Evolutionary conservation across 805 yeast genomes (phyloP).

Genomic region (Teunomyces gatunensis): DNA sequence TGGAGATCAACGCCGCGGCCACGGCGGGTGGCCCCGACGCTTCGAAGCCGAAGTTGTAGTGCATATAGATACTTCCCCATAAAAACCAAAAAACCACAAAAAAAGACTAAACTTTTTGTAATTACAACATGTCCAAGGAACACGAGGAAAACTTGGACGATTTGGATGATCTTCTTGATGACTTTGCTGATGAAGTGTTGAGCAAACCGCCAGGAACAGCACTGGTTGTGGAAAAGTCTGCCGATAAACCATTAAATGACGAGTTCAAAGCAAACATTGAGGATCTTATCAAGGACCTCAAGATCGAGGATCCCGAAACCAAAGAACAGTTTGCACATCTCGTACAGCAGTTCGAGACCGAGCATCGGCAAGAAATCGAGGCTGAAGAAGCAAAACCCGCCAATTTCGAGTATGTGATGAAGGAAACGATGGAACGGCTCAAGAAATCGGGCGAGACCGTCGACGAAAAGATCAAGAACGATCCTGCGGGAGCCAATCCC

Average conservation of each 20-base stretch:
- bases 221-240: slow-evolving; percentile 7
- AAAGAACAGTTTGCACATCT: slow-evolving; percentile 49
- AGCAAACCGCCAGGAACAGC: slow-evolving; percentile 58
- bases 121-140: background rate
- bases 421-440: slow-evolving; percentile 75
- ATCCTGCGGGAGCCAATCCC: slow-evolving; percentile 37
- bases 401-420: slow-evolving; percentile 70
- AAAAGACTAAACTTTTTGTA: background rate
- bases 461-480: slow-evolving; percentile 55
- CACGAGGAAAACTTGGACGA: slow-evolving; percentile 61
- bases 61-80: slow-evolving; percentile 1
- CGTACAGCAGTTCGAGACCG: slow-evolving; percentile 40
- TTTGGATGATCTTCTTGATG: slow-evolving; percentile 81
- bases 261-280: slow-evolving; percentile 34
- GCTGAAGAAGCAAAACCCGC: slow-evolving; percentile 26
- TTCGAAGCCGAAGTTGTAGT: slow-evolving; percentile 47
- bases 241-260: slow-evolving; percentile 23
- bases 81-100: background rate
- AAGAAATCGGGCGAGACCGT: slow-evolving; percentile 72
- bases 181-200: slow-evolving; percentile 70
- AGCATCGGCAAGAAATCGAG: slow-evolving; percentile 30
- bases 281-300: slow-evolving; percentile 46
- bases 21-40: slow-evolving; percentile 54
- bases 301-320: slow-evolving; percentile 52
- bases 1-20: slow-evolving; percentile 56